phyloP scores from a whole-genome alignment of 73 alveolate species.

The Tetrahymena elliotti region DNA sequence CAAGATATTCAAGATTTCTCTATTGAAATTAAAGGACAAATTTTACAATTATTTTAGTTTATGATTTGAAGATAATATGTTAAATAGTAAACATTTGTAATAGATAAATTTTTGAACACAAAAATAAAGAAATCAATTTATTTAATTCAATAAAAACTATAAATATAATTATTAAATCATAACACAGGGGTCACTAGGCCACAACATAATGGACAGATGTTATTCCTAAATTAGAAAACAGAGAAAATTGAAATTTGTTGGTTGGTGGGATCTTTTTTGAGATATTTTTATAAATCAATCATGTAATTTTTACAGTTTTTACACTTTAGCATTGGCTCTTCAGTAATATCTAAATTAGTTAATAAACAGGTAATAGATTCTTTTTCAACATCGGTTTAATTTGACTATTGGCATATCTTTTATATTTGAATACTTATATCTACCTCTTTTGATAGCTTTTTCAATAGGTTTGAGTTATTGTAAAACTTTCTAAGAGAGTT shows the following conservation, averaged over 20 bases:
- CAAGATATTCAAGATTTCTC: too few relatives aligned
- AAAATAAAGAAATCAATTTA: neutral
- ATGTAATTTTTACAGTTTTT: neutral
- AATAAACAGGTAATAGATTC: neutral
- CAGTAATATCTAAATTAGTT: neutral
- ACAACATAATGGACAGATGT: neutral
- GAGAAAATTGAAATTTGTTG: neutral
- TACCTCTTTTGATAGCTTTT: neutral
- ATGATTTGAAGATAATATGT: too few relatives aligned
- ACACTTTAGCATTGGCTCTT: neutral
- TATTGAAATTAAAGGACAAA: too few relatives aligned
- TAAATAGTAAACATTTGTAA: too few relatives aligned
- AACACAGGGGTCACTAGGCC: neutral
- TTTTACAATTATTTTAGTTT: too few relatives aligned
- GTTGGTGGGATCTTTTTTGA: neutral
- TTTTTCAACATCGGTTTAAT: neutral
- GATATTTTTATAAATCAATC: neutral
- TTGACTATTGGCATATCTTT: neutral
- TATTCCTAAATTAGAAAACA: neutral
- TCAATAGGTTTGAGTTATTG: neutral
- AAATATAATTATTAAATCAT: neutral
- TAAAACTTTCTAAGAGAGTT: neutral
- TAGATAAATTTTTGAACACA: too few relatives aligned
- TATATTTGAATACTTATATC: neutral
- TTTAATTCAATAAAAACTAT: neutral